Percentiles rank a stretch among this genome's conserved stretches.
These are phyloP conservation scores for Podospora tetraspora DNA, from an alignment of 495 filamentous ascomycete genomes.

Conservation along the genomic window DNA sequence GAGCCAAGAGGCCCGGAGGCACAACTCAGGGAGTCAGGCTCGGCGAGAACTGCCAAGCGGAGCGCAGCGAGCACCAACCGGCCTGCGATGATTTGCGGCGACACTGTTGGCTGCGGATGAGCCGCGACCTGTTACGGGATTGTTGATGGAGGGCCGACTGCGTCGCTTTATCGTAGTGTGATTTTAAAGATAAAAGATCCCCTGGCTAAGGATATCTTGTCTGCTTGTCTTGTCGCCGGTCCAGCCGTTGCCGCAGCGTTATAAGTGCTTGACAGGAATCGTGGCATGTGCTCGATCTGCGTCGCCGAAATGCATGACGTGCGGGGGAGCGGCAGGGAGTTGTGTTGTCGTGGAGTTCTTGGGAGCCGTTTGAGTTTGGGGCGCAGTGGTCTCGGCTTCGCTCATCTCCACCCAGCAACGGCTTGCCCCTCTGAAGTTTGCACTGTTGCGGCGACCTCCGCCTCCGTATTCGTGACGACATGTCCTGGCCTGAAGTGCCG, in stretches of 20 bases:
- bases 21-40: constrained; percentile 8
- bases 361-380: neutral
- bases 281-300: neutral
- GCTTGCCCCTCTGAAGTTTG: neutral
- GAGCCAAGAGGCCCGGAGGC: constrained; percentile 13
- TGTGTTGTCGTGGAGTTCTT: neutral
- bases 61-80: neutral
- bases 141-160: neutral
- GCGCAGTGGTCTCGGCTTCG: neutral
- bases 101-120: neutral
- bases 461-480: neutral
- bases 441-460: neutral
- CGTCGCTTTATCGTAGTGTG: neutral
- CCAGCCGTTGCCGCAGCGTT: neutral
- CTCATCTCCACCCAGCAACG: neutral
- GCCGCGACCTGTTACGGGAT: neutral
- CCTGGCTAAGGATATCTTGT: neutral
- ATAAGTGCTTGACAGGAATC: too few relatives aligned
- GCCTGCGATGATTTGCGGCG: neutral
- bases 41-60: constrained; percentile 15
- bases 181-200: neutral
- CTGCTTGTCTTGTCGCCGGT: neutral
- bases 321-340: too few relatives aligned
- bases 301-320: neutral
- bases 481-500: neutral